A percentile compares a stretch with the other conserved stretches of the same genome.
Evolutionary conservation across 352 stramenopile genomes (phyloP).

Genomic region (Phytophthora fragariaefolia): DNA sequence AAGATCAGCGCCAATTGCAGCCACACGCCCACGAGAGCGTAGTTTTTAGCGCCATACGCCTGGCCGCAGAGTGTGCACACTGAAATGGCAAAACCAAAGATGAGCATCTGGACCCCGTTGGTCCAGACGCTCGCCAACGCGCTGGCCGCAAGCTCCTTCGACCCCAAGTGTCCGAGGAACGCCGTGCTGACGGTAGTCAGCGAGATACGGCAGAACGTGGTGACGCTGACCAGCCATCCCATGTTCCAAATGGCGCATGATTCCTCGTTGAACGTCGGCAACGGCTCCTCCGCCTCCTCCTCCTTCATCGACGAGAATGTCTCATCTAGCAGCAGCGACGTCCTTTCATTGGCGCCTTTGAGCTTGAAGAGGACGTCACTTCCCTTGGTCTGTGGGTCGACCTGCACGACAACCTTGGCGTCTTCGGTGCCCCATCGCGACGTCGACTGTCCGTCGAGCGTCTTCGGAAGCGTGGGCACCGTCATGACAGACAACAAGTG

Average conservation of each 20-base stretch:
- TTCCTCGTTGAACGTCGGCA: slow-evolving; percentile 57
- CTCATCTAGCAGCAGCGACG: slow-evolving; percentile 19
- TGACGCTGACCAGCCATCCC: slow-evolving; percentile 84
- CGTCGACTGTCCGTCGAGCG: slow-evolving; percentile 19
- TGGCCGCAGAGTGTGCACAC: slow-evolving; percentile 84
- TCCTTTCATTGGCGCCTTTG: slow-evolving; percentile 24
- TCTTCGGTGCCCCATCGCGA: slow-evolving; percentile 16
- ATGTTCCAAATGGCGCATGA: slow-evolving; percentile 79
- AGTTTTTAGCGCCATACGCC: slow-evolving; percentile 82
- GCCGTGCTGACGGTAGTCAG: slow-evolving; percentile 79
- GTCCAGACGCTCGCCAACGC: slow-evolving; percentile 83
- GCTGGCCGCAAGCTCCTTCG: slow-evolving; percentile 74
- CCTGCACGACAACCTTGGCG: slow-evolving; percentile 19
- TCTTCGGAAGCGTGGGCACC: slow-evolving; percentile 24
- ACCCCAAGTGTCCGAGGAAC: slow-evolving; percentile 82
- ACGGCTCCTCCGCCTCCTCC: slow-evolving; percentile 18
- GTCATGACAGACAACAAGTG: slow-evolving; percentile 17
- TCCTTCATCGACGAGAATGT: slow-evolving; percentile 27
- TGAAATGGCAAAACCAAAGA: slow-evolving; percentile 81
- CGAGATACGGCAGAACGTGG: slow-evolving; percentile 83
- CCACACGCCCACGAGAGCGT: slow-evolving; percentile 79
- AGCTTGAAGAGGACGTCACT: slow-evolving; percentile 8
- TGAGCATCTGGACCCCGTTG: slow-evolving; percentile 80
- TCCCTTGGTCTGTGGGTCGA: slow-evolving; percentile 17
- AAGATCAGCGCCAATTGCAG: slow-evolving; percentile 83